Percentiles rank a stretch among this genome's conserved stretches.
These are phyloP conservation scores for Pseudogymnoascus sp. DNA, from an alignment of 2,329 filamentous ascomycete species.

Conservation along the genomic window DNA sequence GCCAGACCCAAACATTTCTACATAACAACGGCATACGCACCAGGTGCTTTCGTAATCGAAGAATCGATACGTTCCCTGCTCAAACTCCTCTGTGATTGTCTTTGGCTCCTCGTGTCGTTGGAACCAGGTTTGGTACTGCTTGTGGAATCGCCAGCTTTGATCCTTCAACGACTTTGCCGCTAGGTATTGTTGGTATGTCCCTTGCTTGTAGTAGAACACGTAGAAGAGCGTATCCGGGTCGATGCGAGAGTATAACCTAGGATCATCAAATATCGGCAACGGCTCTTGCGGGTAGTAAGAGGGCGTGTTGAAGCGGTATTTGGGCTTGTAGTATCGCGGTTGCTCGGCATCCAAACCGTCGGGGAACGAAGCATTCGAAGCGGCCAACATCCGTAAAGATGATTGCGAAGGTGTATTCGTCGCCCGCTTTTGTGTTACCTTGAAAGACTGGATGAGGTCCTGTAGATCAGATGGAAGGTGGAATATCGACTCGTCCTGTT, in stretches of 20 bases:
- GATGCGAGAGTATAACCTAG: conserved; percentile 76
- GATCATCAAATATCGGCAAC: conserved; percentile 86
- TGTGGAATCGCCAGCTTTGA: conserved; percentile 98
- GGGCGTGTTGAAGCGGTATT: conserved; percentile 69
- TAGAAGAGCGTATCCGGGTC: conserved; percentile 97
- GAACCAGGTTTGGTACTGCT: conserved; percentile 99
- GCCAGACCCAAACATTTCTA: conserved; percentile 12
- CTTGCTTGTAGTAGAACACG: conserved; percentile 98
- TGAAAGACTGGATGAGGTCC: conserved; percentile 86
- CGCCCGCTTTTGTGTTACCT: conserved; percentile 67
- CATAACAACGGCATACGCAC: conserved; percentile 46
- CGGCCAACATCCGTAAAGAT: conserved; percentile 66
- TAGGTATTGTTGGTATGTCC: conserved; percentile 89
- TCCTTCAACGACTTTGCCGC: conserved; percentile 96
- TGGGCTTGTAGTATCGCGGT: conserved; percentile 76
- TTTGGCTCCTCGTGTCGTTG: conserved; percentile 98
- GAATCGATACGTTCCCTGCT: conserved; percentile 97
- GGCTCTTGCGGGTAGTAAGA: conserved; percentile 88
- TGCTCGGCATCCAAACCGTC: conserved; percentile 71
- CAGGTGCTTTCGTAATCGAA: conserved; percentile 99
- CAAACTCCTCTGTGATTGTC: conserved; percentile 95
- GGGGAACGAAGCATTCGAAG: conserved; percentile 67
- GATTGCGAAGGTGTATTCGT: conserved; percentile 47
- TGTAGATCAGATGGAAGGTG: conserved; percentile 83
- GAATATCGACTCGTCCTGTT: conserved; percentile 74